phyloP scores from a whole-genome alignment of 2,329 filamentous ascomycete species.

The Diaporthe ampelina region DNA sequence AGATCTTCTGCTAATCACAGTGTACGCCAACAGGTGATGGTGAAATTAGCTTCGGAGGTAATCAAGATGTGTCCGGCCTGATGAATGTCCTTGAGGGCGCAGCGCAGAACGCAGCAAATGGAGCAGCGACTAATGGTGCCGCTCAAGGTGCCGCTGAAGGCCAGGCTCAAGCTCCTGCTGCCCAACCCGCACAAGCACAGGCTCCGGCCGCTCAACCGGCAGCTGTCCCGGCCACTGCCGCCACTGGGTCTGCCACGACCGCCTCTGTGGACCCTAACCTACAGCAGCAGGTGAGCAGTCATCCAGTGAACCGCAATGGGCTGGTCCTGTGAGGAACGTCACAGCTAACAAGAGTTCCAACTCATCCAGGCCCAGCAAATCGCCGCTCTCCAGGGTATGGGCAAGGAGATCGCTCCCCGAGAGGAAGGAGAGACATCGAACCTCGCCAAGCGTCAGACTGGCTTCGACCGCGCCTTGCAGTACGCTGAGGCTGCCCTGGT shows the following conservation, averaged over 20 bases:
- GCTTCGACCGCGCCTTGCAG: conserved; percentile 62
- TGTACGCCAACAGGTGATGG: conserved; percentile 53
- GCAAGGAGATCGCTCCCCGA: conserved; percentile 63
- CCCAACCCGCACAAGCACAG: conserved; percentile 43
- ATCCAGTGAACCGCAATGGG: neutral
- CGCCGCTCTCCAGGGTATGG: conserved; percentile 61
- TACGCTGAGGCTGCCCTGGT: conserved; percentile 61
- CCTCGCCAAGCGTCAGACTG: conserved; percentile 59
- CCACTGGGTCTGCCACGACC: conserved; percentile 39
- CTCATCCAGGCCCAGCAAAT: conserved; percentile 55
- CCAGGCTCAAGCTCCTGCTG: conserved; percentile 43
- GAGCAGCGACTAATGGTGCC: conserved; percentile 47
- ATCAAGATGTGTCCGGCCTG: conserved; percentile 59
- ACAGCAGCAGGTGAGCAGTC: conserved; percentile 52
- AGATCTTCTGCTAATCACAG: conserved; percentile 15
- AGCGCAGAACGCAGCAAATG: conserved; percentile 56
- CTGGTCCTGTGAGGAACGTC: neutral
- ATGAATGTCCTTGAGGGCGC: conserved; percentile 63
- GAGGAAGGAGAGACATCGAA: conserved; percentile 43
- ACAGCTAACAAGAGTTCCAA: conserved; percentile 34
- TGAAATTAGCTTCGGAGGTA: conserved; percentile 63
- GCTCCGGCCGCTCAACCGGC: conserved; percentile 44
- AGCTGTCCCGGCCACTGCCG: conserved; percentile 41
- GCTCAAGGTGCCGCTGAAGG: conserved; percentile 46
- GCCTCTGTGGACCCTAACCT: conserved; percentile 51